Base-by-base conservation (phyloP, 257 asterid genomes). In the Primulina tabacum region DNA sequence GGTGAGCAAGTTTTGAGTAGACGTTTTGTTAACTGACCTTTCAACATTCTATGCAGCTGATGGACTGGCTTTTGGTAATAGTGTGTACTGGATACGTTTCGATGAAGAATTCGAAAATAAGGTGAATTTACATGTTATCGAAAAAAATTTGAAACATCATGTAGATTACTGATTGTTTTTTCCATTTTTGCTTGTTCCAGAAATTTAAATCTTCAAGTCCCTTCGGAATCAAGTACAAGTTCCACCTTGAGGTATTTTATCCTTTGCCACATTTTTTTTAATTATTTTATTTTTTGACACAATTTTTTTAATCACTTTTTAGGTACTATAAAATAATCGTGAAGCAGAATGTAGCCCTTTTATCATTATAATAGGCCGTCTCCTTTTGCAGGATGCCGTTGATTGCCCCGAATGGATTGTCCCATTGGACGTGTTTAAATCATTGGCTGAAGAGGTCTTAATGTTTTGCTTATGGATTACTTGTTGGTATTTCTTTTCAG, bases 331-430 rank as follows among this genome's bases (percentile, higher is more conserved):
- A 30, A 30, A 16, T 16, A 14, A 11, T 1, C 16, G 56, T 16
- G 56, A 50, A 4, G 56, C 56, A 16, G 56, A 50, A 50, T 4
- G 0, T 50, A 16, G 56, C 4, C 56, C 56, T 16, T 50, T 16
- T 4, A 50, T 50, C 56, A 50, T 50, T 5, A 5, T 50, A 47
- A 69, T 60, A 33, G 50, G 21, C 17, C 56, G 40, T 69, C 34
- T 53, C 10, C 40, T 76, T 30, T 72, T 83, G 72, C 87, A 93
- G 99, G 99, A 94, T 71, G 99, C 97, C 18, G 99, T 94, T 64
- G 99, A 91, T 68, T 94, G 98, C 64, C 99, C 99, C 1, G 99
- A 91, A 76, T 94, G 98, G 99, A 82, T 91, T 35, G 98, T 94
- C 65, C 98, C 99, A 32, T 85, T 94, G 73, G 92, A 80, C 62